Evolutionary conservation across 1,284 basidiomycete species (phyloP).

Genomic region (Pascua sp.): DNA sequence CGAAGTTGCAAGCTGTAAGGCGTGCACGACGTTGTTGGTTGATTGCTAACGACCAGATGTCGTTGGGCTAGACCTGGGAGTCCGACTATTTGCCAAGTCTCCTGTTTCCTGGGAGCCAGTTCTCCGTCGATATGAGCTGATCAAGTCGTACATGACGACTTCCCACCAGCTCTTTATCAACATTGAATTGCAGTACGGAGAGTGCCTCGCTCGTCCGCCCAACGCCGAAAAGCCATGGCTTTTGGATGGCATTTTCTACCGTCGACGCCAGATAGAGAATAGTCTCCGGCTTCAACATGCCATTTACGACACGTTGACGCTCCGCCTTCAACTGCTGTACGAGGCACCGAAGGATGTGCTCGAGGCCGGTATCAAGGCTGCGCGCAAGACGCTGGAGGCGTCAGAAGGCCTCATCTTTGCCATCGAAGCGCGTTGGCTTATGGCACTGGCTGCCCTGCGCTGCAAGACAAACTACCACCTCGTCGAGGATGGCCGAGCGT

Average conservation of each 20-base stretch:
- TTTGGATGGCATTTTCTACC: slow-evolving; percentile 22
- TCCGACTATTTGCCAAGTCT: slow-evolving; percentile 11
- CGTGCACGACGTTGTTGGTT: too few species aligned
- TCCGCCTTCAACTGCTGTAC: slow-evolving; percentile 30
- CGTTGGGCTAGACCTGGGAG: slow-evolving; percentile 20
- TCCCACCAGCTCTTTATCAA: slow-evolving; percentile 18
- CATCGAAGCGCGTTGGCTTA: slow-evolving; percentile 26
- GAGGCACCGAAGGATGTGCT: slow-evolving; percentile 25
- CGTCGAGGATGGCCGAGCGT: not conserved
- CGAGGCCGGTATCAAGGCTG: slow-evolving; percentile 1
- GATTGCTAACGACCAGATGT: slow-evolving; percentile 17
- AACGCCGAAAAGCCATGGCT: slow-evolving; percentile 18
- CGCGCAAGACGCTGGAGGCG: not conserved
- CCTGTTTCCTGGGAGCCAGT: slow-evolving; percentile 13
- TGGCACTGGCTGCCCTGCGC: slow-evolving; percentile 16
- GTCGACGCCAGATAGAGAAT: too few species aligned
- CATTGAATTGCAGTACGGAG: slow-evolving; percentile 25
- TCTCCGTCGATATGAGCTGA: slow-evolving; percentile 16
- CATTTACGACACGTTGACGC: slow-evolving; percentile 13
- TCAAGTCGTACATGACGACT: slow-evolving; percentile 21
- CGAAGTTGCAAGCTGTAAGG: slow-evolving; percentile 29
- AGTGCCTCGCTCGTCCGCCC: slow-evolving; percentile 9
- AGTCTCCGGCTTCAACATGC: slow-evolving; percentile 18
- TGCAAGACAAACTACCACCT: slow-evolving; percentile 1
- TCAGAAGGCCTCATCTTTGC: slow-evolving; percentile 15